Conservation (phyloP, 140 eudicot species). For the Ambrosia hybrid region DNA sequence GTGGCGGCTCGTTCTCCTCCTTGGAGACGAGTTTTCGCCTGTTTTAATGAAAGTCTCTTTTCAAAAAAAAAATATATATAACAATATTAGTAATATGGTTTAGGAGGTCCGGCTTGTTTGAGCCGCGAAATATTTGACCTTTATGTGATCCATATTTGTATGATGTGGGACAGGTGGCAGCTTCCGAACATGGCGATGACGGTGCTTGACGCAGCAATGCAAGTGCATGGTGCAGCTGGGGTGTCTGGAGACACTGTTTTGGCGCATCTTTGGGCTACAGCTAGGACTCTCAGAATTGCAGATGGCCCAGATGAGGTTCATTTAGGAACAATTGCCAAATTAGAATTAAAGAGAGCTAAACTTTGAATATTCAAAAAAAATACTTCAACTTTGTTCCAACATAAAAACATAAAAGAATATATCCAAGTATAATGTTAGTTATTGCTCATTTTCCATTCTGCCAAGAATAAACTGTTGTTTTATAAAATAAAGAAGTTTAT, state of each 20-base stretch:
- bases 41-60: no score
- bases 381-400: neutral
- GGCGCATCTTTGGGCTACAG: slow-evolving; percentile 82
- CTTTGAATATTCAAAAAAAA: slow-evolving; percentile 37
- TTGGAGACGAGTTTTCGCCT: no score
- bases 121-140: neutral
- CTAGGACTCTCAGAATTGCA: slow-evolving; percentile 87
- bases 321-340: slow-evolving; percentile 85
- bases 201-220: slow-evolving; percentile 93
- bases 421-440: neutral
- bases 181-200: slow-evolving; percentile 89
- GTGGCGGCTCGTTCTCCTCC: no score
- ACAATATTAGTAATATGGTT: neutral
- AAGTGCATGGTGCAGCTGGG: slow-evolving; percentile 98
- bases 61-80: no score
- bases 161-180: slow-evolving; percentile 63
- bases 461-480: neutral
- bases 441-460: neutral
- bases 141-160: neutral
- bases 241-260: slow-evolving; percentile 86
- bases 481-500: neutral
- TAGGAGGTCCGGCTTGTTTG: neutral
- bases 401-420: neutral
- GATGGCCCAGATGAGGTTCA: slow-evolving; percentile 99
- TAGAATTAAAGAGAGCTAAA: slow-evolving; percentile 60